Conservation (phyloP, 2,329 filamentous ascomycete species). For the Diplocarpon rosae region DNA sequence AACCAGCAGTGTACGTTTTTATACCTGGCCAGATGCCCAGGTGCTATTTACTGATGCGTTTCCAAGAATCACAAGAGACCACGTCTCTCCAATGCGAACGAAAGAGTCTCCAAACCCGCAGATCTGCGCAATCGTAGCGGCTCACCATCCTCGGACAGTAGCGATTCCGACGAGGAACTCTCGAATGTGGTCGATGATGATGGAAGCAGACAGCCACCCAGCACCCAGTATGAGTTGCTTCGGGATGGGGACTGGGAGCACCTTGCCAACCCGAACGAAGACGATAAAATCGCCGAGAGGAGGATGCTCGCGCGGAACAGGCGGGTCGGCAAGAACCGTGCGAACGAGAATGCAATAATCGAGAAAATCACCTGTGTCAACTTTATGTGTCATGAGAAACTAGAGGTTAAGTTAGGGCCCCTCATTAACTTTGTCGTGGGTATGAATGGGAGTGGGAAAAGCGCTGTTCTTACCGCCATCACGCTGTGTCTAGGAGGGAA, state of each 20-base stretch:
- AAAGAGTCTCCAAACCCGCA: constrained; percentile 12
- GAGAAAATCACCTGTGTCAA: constrained; percentile 80
- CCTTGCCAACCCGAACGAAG: constrained; percentile 40
- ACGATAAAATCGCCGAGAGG: constrained; percentile 52
- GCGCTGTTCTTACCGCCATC: constrained; percentile 84
- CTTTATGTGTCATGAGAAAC: constrained; percentile 88
- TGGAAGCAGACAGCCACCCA: constrained; percentile 24
- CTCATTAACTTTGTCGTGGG: constrained; percentile 97
- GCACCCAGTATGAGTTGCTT: constrained; percentile 51
- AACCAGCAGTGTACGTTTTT: constrained; percentile 24
- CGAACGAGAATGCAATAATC: constrained; percentile 76
- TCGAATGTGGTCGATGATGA: constrained; percentile 12
- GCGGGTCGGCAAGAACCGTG: constrained; percentile 54
- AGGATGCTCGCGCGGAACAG: constrained; percentile 38
- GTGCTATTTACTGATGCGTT: neutral
- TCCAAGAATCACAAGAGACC: constrained; percentile 32
- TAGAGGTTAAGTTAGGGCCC: constrained; percentile 78
- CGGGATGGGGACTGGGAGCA: constrained; percentile 50
- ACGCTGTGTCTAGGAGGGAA: constrained; percentile 93
- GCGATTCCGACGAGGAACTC: constrained; percentile 22
- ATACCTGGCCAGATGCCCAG: too few species aligned
- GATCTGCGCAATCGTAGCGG: constrained; percentile 10
- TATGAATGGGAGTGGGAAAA: constrained; percentile 96
- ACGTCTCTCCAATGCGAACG: constrained; percentile 25
- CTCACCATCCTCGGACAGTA: constrained; percentile 18